Evolutionary conservation across 306 rosid species (phyloP).

Genomic region (Trichosanthes cucumerina): DNA sequence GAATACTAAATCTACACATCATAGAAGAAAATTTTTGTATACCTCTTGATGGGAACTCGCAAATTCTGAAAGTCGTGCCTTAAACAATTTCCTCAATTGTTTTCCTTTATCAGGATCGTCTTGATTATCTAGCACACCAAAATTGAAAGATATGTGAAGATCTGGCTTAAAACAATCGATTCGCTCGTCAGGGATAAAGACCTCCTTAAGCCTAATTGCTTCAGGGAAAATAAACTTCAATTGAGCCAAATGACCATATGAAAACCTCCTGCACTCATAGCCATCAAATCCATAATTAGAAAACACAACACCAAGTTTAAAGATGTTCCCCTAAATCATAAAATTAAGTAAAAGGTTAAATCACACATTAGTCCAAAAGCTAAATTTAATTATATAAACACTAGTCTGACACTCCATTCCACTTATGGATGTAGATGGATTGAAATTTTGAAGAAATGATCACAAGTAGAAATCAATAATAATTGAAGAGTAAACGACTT

Average conservation of each 20-base stretch:
- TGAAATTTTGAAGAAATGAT: too few relatives aligned
- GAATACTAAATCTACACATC: background rate
- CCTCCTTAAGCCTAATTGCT: conserved; percentile 44
- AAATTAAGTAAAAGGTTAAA: too few relatives aligned
- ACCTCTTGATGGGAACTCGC: conserved; percentile 60
- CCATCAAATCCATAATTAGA: background rate
- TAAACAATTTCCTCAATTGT: conserved; percentile 40
- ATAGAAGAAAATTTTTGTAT: background rate
- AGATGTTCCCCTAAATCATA: background rate
- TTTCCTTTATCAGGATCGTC: conserved; percentile 14
- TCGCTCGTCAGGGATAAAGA: conserved; percentile 34
- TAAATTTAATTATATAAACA: too few relatives aligned
- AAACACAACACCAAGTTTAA: background rate
- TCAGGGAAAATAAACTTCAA: conserved; percentile 66
- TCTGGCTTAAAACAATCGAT: conserved; percentile 64
- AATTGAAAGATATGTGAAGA: conserved; percentile 42
- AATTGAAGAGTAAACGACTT: too few relatives aligned
- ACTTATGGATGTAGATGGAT: too few relatives aligned
- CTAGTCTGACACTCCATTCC: too few relatives aligned
- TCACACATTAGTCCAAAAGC: too few relatives aligned
- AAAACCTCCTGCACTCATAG: conserved; percentile 56
- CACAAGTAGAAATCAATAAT: too few relatives aligned
- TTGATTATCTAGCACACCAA: conserved; percentile 24
- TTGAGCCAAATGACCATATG: conserved; percentile 57
- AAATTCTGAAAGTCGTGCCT: conserved; percentile 29